Evolutionary conservation across 1,284 basidiomycete species (phyloP), one percentile per base, ranked within the genome.

Genomic region (Cryptococcus sp.): DNA sequence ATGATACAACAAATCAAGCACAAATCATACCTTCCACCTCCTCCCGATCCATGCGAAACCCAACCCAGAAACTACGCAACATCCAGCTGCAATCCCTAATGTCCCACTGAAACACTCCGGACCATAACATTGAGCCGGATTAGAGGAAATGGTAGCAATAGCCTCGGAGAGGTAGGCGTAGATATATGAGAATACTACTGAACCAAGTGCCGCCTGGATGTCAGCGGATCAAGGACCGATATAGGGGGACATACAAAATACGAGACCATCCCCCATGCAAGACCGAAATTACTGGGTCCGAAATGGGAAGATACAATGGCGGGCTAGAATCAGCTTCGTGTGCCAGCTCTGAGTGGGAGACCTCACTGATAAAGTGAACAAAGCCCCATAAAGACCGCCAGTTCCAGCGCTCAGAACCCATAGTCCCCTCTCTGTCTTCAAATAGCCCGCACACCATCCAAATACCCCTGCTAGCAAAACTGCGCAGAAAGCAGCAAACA

Each of bases 191-290:
- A 70, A 76, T 18, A 71, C 34, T 24, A 72, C 66, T 1, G 72
- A 70, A 14, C 74, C 74, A 2, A 72, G 54, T 4, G 74, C 74
- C 14, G 72, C 41, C 41, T 57, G 42, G 36, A 58, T 56, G 7
- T 24, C 41, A 43, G 13, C 21, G 9, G 41, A 14, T 43, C 21
- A 22, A 5, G 13, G 11, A 13, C 39, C 19, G 7, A 7, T 43
- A 10, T 14, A 21, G 41, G n/a, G 36, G 14, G 9, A 22, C 41
- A 4, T 21, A 43, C 57, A 52, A 73, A 73, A 57, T 76, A 76
- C 34, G 70, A 73, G 23, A 76, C 61, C 69, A 73, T 72, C 19
- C 74, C 74, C 74, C 74, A 76, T 2, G 74, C 70, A 1, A 76
- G 56, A 46, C 74, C 74, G 46, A 76, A 76, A 56, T 70, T 73